Conservation (phyloP, 495 filamentous ascomycete genomes). For the Aspergillus avenaceus region DNA sequence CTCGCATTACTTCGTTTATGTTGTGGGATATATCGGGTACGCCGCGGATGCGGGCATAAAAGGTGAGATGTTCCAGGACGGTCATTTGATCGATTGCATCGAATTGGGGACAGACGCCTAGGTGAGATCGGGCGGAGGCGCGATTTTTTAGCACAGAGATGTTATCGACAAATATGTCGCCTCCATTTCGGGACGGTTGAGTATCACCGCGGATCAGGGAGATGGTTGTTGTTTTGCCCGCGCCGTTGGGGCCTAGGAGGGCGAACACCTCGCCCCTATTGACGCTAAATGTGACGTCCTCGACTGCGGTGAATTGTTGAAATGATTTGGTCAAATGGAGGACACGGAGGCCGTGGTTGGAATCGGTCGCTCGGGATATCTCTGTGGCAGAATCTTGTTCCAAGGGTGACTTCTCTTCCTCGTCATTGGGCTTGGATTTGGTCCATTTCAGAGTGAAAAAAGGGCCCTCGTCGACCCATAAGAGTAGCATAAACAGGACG, state of each 20-base stretch:
- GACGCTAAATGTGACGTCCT: slow-evolving; percentile 79
- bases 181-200: slow-evolving; percentile 52
- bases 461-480: slow-evolving; percentile 69
- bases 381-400: slow-evolving; percentile 49
- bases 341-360: slow-evolving; percentile 67
- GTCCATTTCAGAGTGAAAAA: slow-evolving; percentile 39
- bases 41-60: slow-evolving; percentile 54
- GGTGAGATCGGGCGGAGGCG: slow-evolving; percentile 59
- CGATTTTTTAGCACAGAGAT: slow-evolving; percentile 62
- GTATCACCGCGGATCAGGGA: slow-evolving; percentile 81
- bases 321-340: slow-evolving; percentile 75
- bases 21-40: slow-evolving; percentile 48
- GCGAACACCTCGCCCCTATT: slow-evolving; percentile 76
- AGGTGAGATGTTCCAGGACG: slow-evolving; percentile 50
- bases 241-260: slow-evolving; percentile 82
- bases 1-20: slow-evolving; percentile 40
- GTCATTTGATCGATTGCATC: slow-evolving; percentile 59
- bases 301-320: slow-evolving; percentile 62
- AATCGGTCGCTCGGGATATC: slow-evolving; percentile 36
- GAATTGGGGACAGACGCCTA: slow-evolving; percentile 63
- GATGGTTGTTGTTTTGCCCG: slow-evolving; percentile 84
- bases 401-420: slow-evolving; percentile 38
- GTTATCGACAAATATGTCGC: slow-evolving; percentile 73
- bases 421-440: slow-evolving; percentile 28
- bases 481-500: slow-evolving; percentile 59